Percentiles rank a stretch among this genome's conserved stretches.
phyloP scores from a whole-genome alignment of 495 filamentous ascomycete species.

The Penicillium longicatenatum region DNA sequence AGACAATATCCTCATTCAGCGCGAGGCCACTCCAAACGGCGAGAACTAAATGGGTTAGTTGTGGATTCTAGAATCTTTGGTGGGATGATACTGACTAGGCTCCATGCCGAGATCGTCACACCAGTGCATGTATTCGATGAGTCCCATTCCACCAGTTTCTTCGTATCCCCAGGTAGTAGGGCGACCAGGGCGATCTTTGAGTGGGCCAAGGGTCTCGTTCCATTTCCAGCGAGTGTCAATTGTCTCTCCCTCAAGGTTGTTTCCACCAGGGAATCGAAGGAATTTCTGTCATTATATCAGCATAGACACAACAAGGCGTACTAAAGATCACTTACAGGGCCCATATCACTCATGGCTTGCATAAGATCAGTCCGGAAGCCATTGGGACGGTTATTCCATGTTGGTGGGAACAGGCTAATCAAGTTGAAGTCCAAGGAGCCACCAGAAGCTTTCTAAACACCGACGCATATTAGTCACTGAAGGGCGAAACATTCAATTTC shows the following conservation, averaged over 20 bases:
- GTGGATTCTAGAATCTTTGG: background rate
- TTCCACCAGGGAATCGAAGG: slow-evolving; percentile 67
- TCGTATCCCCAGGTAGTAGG: slow-evolving; percentile 62
- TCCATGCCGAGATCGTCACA: slow-evolving; percentile 63
- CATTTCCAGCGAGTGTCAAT: slow-evolving; percentile 62
- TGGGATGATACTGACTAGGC: slow-evolving; percentile 32
- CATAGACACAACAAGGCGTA: background rate
- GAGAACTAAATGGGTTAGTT: slow-evolving; percentile 38
- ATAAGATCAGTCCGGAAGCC: slow-evolving; percentile 62
- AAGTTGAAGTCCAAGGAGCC: slow-evolving; percentile 65
- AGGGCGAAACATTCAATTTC: background rate
- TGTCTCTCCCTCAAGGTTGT: slow-evolving; percentile 62
- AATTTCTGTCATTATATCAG: slow-evolving; percentile 46
- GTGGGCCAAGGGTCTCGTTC: slow-evolving; percentile 66
- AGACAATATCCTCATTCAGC: slow-evolving; percentile 51
- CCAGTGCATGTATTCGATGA: slow-evolving; percentile 66
- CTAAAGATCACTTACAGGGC: slow-evolving; percentile 20
- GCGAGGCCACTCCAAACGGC: slow-evolving; percentile 62
- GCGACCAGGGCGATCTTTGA: slow-evolving; percentile 63
- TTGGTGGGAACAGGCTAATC: slow-evolving; percentile 69
- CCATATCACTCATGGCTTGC: slow-evolving; percentile 55
- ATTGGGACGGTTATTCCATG: slow-evolving; percentile 58
- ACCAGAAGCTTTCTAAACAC: slow-evolving; percentile 35
- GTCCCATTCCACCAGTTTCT: slow-evolving; percentile 59
- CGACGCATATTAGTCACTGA: background rate